Base-by-base conservation (phyloP, 306 rosid genomes). In the Spatholobus suberectus region DNA sequence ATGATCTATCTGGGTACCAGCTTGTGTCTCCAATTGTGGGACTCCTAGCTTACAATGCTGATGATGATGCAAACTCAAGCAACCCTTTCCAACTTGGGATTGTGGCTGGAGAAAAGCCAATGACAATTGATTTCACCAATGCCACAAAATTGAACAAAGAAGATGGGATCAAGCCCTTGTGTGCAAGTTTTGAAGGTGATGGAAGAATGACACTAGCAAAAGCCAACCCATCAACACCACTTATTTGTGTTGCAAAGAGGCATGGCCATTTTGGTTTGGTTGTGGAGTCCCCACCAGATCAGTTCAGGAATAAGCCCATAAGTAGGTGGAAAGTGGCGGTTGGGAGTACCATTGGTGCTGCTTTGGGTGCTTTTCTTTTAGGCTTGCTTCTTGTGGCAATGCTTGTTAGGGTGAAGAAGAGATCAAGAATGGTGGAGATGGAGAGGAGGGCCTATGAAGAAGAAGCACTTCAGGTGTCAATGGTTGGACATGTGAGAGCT, bases 401-500 rank as follows among this genome's bases (percentile, higher is more conserved):
- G 99, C 84, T 96, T 59, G 96, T 90, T 34, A 91, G 94, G 87
- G 99, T 86, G 70, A 96, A 96, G 92, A 92, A 96, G 86, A 89
- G 84, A 66, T 84, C 99, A n/a, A 92, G 93, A 84, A 91, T 94
- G 89, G 98, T 77, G 70, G 93, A 91, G 83, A 63, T 93, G 96
- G 96, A 91, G 78, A 92, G 98, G 34, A 94, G 96, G 27, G 98
- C 95, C 24, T 96, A 96, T 57, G 97, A 92, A 85, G 99, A 96
- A 75, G 99, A 96, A 87, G 98, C 98, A 3, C 83, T 96, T 70
- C 99, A 94, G 75, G 99, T 96, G 1, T 94, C 99, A 11, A 96
- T 96, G 99, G 99, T 96, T 71, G 99, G 99, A 26, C 98, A 94
- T 84, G 93, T 96, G 1, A 87, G 98, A 57, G 98, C 99, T 88